Percentiles rank a stretch among this genome's conserved stretches.
Evolutionary conservation across 2,329 filamentous ascomycete genomes (phyloP).

Genomic region (Eurotiales sp.): DNA sequence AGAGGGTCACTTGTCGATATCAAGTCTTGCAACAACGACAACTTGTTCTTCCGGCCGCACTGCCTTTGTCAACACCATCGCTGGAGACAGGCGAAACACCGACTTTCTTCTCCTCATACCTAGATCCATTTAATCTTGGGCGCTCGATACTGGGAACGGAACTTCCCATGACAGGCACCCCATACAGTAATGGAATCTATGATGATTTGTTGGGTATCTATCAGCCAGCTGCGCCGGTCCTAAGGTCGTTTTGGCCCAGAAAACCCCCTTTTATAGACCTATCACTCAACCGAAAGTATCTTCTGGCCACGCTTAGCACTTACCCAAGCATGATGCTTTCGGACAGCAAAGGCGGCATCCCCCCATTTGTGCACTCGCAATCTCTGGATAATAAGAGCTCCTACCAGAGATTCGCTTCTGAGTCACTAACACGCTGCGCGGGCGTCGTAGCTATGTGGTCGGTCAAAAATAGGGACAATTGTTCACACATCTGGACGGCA

Average conservation of each 20-base stretch:
- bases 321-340: constrained; percentile 6
- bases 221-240: not conserved
- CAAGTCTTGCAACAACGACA: not conserved
- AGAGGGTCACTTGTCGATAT: constrained; percentile 2
- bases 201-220: not conserved
- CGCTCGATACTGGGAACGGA: not conserved
- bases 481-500: constrained; percentile 6
- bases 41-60: not conserved
- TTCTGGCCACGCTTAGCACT: not conserved
- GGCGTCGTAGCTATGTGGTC: constrained; percentile 8
- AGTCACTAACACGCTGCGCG: not conserved
- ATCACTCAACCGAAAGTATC: constrained; percentile 3
- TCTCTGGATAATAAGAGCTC: no score
- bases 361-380: constrained; percentile 4
- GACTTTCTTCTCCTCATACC: no score
- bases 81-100: no score
- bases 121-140: not conserved
- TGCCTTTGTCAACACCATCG: not conserved
- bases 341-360: not conserved
- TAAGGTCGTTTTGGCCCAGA: not conserved
- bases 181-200: not conserved
- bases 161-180: not conserved
- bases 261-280: not conserved
- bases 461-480: constrained; percentile 5
- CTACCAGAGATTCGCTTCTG: not conserved